A percentile compares a stretch with the other conserved stretches of the same genome.
Evolutionary conservation across 495 filamentous ascomycete species (phyloP).

Genomic region (Tuber melanosporum): DNA sequence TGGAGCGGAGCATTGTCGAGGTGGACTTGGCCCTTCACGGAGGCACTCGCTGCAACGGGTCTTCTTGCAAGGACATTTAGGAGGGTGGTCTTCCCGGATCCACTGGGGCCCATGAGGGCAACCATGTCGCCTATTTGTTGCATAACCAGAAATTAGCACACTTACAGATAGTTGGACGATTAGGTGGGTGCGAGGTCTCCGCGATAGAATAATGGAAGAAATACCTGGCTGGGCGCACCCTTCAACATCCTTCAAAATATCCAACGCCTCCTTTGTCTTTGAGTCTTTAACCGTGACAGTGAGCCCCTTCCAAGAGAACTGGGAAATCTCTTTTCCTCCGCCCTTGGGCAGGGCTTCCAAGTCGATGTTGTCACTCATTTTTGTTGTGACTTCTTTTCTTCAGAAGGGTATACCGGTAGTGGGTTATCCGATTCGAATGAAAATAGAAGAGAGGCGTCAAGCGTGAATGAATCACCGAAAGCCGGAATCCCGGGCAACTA

Average conservation of each 20-base stretch:
- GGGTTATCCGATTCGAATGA: not conserved
- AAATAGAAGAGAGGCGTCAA: not conserved
- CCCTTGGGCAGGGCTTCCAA: conserved; percentile 41
- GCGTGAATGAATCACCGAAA: not conserved
- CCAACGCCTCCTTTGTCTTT: conserved; percentile 54
- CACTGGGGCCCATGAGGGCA: conserved; percentile 70
- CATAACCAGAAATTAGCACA: conserved; percentile 8
- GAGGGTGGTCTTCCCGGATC: conserved; percentile 71
- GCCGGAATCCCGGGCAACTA: not conserved
- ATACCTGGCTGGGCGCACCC: conserved; percentile 51
- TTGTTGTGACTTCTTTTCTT: not conserved
- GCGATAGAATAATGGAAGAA: not conserved
- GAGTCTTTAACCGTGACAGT: conserved; percentile 65
- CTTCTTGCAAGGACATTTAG: conserved; percentile 66
- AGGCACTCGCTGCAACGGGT: conserved; percentile 47
- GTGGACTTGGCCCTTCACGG: conserved; percentile 48
- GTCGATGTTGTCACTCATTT: conserved; percentile 23
- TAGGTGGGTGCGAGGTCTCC: conserved; percentile 35
- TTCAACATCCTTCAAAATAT: conserved; percentile 51
- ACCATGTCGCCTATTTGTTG: conserved; percentile 57
- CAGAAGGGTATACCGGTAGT: not conserved
- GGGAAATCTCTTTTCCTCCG: conserved; percentile 24
- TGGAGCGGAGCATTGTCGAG: conserved; percentile 51
- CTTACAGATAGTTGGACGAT: conserved; percentile 32
- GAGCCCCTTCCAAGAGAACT: conserved; percentile 56